These are phyloP conservation scores for Nectriaceae sp. DNA, from an alignment of 2,329 filamentous ascomycete species.

Conservation along the genomic window DNA sequence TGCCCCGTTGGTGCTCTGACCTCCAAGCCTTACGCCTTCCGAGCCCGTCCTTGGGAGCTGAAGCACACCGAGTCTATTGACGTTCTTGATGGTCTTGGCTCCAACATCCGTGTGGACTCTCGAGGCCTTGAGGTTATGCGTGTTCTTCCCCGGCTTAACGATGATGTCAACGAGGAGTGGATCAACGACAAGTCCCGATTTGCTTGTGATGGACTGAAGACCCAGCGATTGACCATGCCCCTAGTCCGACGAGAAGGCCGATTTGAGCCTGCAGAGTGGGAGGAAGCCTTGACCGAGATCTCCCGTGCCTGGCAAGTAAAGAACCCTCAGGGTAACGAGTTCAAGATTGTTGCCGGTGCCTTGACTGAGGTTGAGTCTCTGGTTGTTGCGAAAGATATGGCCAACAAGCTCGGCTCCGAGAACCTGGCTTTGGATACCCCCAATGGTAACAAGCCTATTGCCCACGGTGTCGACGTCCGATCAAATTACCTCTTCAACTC, in stretches of 20 bases:
- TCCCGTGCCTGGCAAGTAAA: constrained; percentile 76
- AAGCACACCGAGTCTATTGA: constrained; percentile 96
- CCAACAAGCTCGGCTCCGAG: constrained; percentile 94
- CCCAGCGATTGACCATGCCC: constrained; percentile 91
- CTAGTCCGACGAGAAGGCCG: constrained; percentile 85
- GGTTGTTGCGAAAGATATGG: constrained; percentile 95
- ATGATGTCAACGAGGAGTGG: constrained; percentile 99
- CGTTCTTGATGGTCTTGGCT: constrained; percentile 88
- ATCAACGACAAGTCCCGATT: constrained; percentile 99
- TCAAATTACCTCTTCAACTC: constrained; percentile 98
- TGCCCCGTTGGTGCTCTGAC: constrained; percentile 96
- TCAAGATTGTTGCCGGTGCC: constrained; percentile 92
- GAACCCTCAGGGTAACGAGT: constrained; percentile 85
- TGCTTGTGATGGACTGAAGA: constrained; percentile 94
- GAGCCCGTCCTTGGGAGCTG: constrained; percentile 93
- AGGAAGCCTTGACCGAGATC: constrained; percentile 90
- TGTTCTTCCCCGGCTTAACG: constrained; percentile 87
- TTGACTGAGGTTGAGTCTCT: constrained; percentile 90
- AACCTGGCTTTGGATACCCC: constrained; percentile 93
- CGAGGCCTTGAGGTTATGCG: constrained; percentile 96
- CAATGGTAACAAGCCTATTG: constrained; percentile 77
- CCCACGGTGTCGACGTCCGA: constrained; percentile 90
- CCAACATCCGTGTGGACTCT: constrained; percentile 91
- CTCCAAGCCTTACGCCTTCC: constrained; percentile 97
- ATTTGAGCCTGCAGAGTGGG: constrained; percentile 92